A percentile compares a stretch with the other conserved stretches of the same genome.
Evolutionary conservation across 176 grass and related monocot genomes (phyloP).

Genomic region (Musa schizocarpa): DNA sequence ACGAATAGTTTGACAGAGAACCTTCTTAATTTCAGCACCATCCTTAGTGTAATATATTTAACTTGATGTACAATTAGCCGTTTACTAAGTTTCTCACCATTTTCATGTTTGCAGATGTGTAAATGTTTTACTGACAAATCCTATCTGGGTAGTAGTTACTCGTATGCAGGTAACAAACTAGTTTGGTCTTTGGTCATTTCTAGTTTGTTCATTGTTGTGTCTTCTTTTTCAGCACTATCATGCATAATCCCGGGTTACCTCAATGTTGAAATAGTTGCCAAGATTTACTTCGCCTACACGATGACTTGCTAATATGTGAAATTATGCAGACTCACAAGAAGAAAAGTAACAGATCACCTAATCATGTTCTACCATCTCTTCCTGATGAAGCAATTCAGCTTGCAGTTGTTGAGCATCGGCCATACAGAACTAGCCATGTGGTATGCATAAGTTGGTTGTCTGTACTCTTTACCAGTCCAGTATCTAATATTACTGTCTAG

Average conservation of each 20-base stretch:
- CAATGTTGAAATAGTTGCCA: background rate
- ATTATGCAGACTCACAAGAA: slow-evolving; percentile 75
- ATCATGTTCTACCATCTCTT: slow-evolving; percentile 31
- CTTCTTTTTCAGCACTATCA: background rate
- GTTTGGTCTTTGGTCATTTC: background rate
- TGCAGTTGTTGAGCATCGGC: slow-evolving; percentile 40
- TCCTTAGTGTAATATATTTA: background rate
- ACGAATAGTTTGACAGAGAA: background rate
- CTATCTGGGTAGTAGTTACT: slow-evolving; percentile 86
- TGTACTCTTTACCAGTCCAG: too few relatives aligned
- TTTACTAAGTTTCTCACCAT: background rate
- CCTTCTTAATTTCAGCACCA: background rate
- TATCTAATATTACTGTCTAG: too few relatives aligned
- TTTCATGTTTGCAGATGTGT: slow-evolving; percentile 53
- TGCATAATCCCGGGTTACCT: background rate
- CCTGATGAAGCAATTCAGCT: slow-evolving; percentile 31
- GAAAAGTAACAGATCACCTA: slow-evolving; percentile 34
- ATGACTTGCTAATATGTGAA: background rate
- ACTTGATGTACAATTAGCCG: background rate
- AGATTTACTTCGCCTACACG: background rate
- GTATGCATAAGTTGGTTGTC: slow-evolving; percentile 29
- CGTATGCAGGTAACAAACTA: slow-evolving; percentile 60
- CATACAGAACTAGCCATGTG: slow-evolving; percentile 64
- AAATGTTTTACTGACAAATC: slow-evolving; percentile 93
- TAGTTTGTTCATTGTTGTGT: background rate